phyloP scores from a whole-genome alignment of 202 grass and related monocot genomes.

The Panicum virgatum region DNA sequence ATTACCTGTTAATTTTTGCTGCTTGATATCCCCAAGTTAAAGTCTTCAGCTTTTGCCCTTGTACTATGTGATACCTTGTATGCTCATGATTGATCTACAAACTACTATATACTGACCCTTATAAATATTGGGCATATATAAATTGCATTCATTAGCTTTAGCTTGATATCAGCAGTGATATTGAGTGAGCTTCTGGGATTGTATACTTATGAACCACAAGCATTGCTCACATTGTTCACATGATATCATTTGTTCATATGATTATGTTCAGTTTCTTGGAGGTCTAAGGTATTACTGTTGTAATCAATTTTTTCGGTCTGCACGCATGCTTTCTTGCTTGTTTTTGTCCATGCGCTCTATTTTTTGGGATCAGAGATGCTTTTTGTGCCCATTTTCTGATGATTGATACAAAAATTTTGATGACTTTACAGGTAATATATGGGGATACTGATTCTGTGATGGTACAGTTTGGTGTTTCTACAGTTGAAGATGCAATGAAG shows the following conservation, averaged over 20 bases:
- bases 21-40: conserved; percentile 3
- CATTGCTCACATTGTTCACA: conserved; percentile 12
- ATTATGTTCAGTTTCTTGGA: conserved; percentile 12
- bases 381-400: conserved; percentile 1
- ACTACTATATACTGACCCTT: not conserved
- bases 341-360: not conserved
- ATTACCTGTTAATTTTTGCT: conserved; percentile 9
- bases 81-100: not conserved
- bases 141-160: not conserved
- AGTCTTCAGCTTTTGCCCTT: conserved; percentile 13
- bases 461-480: conserved; percentile 95
- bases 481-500: conserved; percentile 82
- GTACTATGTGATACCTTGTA: not conserved
- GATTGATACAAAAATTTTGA: conserved; percentile 9
- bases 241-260: not conserved
- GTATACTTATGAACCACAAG: not conserved
- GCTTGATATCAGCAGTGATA: conserved; percentile 5
- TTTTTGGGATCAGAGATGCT: not conserved
- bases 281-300: conserved; percentile 16
- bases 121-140: not conserved
- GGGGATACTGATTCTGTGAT: conserved; percentile 99
- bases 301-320: not conserved
- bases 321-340: not conserved
- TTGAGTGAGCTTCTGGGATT: not conserved
- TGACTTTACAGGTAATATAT: conserved; percentile 74